These are phyloP conservation scores for Xerocomellus intermedius DNA, from an alignment of 768 basidiomycete species.

Conservation along the genomic window DNA sequence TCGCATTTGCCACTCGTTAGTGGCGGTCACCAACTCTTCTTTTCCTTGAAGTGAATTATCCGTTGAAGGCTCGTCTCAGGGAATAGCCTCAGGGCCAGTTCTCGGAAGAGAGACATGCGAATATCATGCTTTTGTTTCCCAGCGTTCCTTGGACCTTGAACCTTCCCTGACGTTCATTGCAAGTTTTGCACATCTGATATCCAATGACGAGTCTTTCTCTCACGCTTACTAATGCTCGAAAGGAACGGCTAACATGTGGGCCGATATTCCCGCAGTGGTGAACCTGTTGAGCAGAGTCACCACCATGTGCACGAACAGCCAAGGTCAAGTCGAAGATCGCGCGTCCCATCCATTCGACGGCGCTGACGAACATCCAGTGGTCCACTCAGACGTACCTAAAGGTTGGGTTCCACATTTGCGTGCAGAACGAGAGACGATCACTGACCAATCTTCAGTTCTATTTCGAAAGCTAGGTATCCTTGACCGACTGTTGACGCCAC, in stretches of 20 bases:
- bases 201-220: not conserved
- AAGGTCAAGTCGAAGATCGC: not conserved
- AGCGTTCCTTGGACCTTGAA: too few species aligned
- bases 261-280: not conserved
- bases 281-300: not conserved
- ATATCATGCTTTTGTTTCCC: too few species aligned
- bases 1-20: too few species aligned
- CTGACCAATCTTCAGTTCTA: conserved; percentile 25
- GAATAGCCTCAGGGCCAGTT: too few species aligned
- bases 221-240: not conserved
- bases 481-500: conserved; percentile 62
- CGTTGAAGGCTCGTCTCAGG: too few species aligned
- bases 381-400: not conserved
- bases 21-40: too few species aligned
- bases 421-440: not conserved
- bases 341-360: not conserved
- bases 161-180: too few species aligned
- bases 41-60: too few species aligned
- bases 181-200: not conserved
- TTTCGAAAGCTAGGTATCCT: conserved; percentile 46
- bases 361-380: not conserved
- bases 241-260: not conserved
- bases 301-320: conserved; percentile 5
- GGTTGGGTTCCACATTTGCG: conserved; percentile 2
- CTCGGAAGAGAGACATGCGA: too few species aligned